phyloP scores from a whole-genome alignment of 768 basidiomycete species.

The Myochromella boudieri region DNA sequence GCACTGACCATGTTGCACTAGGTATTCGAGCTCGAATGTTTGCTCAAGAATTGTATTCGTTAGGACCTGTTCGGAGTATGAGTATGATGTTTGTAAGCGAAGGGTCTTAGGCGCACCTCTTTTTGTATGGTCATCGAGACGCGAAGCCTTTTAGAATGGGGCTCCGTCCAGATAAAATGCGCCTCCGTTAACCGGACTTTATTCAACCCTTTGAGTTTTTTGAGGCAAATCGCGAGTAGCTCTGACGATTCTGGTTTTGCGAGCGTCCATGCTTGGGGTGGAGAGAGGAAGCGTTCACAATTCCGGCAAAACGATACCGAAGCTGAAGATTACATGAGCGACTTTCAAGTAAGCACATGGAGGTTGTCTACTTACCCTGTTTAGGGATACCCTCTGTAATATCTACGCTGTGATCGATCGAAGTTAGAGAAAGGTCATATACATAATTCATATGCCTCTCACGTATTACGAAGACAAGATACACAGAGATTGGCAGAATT shows the following conservation, averaged over 20 bases:
- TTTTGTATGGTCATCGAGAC: slow-evolving; percentile 98
- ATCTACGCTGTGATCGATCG: slow-evolving; percentile 62
- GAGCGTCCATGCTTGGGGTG: slow-evolving; percentile 83
- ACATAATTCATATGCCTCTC: slow-evolving; percentile 22
- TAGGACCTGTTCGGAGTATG: slow-evolving; percentile 59
- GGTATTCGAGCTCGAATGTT: slow-evolving; percentile 94
- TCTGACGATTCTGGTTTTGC: slow-evolving; percentile 91
- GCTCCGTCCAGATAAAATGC: slow-evolving; percentile 99
- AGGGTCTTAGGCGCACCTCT: slow-evolving; percentile 58
- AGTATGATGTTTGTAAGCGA: neutral
- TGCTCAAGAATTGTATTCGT: slow-evolving; percentile 96
- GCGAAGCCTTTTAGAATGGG: slow-evolving; percentile 90
- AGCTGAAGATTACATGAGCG: slow-evolving; percentile 39
- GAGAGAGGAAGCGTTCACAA: slow-evolving; percentile 93
- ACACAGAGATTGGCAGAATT: slow-evolving; percentile 94
- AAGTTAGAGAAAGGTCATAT: neutral
- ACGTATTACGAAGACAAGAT: slow-evolving; percentile 86
- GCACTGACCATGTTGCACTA: slow-evolving; percentile 94
- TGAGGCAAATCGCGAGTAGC: slow-evolving; percentile 89
- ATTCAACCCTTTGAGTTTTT: slow-evolving; percentile 90
- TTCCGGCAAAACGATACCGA: slow-evolving; percentile 93
- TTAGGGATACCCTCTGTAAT: slow-evolving; percentile 98
- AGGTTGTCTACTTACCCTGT: slow-evolving; percentile 61
- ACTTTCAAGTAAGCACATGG: neutral
- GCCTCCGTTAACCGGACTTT: slow-evolving; percentile 98